Evolutionary conservation across 371 early-diverging fungal species (phyloP).

Genomic region (Syncephalastrum sp.): DNA sequence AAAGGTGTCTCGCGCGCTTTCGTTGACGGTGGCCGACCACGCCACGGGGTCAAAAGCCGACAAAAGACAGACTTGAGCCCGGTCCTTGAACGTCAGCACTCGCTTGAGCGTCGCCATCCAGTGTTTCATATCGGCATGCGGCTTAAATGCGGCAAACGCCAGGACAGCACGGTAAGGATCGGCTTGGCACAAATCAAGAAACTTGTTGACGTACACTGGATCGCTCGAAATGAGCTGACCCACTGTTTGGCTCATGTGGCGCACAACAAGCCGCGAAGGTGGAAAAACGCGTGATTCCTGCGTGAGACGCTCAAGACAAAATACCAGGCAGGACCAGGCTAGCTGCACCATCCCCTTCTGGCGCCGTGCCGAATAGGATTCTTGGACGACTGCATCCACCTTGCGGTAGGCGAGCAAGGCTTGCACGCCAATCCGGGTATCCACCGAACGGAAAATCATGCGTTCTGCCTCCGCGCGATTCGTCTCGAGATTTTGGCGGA

Average conservation of each 20-base stretch:
- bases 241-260: constrained; percentile 7
- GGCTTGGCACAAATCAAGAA: constrained; percentile 8
- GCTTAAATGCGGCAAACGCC: constrained; percentile 17
- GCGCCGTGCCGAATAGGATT: constrained; percentile 4
- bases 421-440: constrained; percentile 21
- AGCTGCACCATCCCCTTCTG: constrained; percentile 9
- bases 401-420: constrained; percentile 11
- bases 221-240: constrained; percentile 3
- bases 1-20: constrained; percentile 3
- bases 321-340: constrained; percentile 12
- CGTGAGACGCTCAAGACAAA: constrained; percentile 11
- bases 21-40: constrained; percentile 10
- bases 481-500: constrained; percentile 8
- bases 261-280: constrained; percentile 13
- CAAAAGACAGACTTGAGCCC: constrained; percentile 10
- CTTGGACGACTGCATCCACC: constrained; percentile 8
- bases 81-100: not conserved
- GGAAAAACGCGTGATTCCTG: constrained; percentile 11
- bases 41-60: constrained; percentile 8
- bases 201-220: constrained; percentile 5
- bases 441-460: constrained; percentile 11
- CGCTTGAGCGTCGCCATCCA: constrained; percentile 4
- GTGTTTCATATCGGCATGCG: constrained; percentile 11
- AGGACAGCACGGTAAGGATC: constrained; percentile 7
- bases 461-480: constrained; percentile 9